phyloP scores from a whole-genome alignment of 2,329 filamentous ascomycete genomes.

The Xylariaceae sp. region DNA sequence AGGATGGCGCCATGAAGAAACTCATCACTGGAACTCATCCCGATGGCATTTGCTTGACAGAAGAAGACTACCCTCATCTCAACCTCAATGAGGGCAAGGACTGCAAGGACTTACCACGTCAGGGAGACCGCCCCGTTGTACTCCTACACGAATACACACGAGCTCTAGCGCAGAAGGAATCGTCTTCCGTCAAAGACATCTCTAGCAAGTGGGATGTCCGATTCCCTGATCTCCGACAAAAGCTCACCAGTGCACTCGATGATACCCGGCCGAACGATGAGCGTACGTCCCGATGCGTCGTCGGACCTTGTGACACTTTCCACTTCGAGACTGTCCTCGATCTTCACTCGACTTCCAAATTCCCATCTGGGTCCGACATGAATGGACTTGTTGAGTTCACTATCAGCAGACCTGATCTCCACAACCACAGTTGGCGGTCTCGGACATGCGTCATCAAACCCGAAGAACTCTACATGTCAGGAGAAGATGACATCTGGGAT shows the following conservation, averaged over 20 bases:
- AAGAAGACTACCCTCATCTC: slow-evolving; percentile 48
- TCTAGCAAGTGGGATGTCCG: slow-evolving; percentile 52
- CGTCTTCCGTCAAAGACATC: slow-evolving; percentile 50
- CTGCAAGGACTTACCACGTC: slow-evolving; percentile 42
- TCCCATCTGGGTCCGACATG: slow-evolving; percentile 55
- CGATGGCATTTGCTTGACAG: slow-evolving; percentile 27
- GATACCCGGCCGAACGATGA: slow-evolving; percentile 37
- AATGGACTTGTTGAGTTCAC: slow-evolving; percentile 55
- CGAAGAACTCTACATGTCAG: slow-evolving; percentile 44
- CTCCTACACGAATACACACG: slow-evolving; percentile 56
- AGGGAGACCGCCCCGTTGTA: slow-evolving; percentile 42
- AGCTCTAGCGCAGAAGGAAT: slow-evolving; percentile 49
- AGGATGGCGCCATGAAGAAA: slow-evolving; percentile 29
- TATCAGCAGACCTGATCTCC: slow-evolving; percentile 48
- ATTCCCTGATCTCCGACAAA: slow-evolving; percentile 52
- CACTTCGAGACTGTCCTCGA: slow-evolving; percentile 59
- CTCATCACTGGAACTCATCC: slow-evolving; percentile 25
- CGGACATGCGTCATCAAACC: slow-evolving; percentile 55
- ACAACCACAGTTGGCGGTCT: slow-evolving; percentile 56
- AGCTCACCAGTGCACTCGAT: slow-evolving; percentile 44
- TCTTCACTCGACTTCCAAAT: slow-evolving; percentile 51
- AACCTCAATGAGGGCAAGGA: slow-evolving; percentile 51
- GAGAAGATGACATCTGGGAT: slow-evolving; percentile 40
- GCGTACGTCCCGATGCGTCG: slow-evolving; percentile 32
- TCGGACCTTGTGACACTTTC: slow-evolving; percentile 49